Evolutionary conservation across 441 rosid species (phyloP), one percentile per base, ranked within the genome.

Genomic region (Rhodomyrtus psidioides): DNA sequence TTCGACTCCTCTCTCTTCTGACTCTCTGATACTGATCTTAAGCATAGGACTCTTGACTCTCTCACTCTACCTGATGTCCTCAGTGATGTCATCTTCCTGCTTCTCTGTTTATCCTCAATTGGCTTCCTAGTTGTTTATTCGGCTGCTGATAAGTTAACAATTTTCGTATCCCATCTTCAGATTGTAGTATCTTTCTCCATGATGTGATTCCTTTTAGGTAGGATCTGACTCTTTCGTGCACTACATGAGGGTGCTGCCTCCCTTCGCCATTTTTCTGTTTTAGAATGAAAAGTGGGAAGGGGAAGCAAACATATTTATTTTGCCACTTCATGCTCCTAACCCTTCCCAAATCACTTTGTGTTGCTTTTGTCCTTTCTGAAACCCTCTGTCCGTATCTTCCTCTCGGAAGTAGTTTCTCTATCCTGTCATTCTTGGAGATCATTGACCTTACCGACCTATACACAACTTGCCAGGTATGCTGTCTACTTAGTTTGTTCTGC

Each of bases 231-330:
- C 85, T 49, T 55, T 21, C 49, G 23, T 57, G 70, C 88, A 55
- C 86, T 84, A 84, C 56, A 28, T 75, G 34, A 55, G 89, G 86
- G 86, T 90, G 89, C 87, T 84, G 55, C 85, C 87, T 85, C 90
- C 59, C 87, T 88, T 87, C 79, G 17, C 90, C 92, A 85, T 86
- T 89, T 92, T 93, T 88, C 89, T 85, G 87, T 90, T 92, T 95
- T 91, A 76, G 84, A 88, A 86, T 86, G 91, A 87, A 91, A 94
- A 89, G 91, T 87, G 91, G 94, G 85, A 87, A 85, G 89, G 89
- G 89, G n/a, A 88, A 84, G 89, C 55, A 83, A 84, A 87, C 86
- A 49, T 82, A 39, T 86, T 88, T 81, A 83, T 56, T 84, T 85
- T 86, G 84, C 85, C 49, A 15, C 87, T 59, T 89, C 87, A 89